Conservation (phyloP, 2,329 filamentous ascomycete genomes). For the Fusarium euwallaceae region DNA sequence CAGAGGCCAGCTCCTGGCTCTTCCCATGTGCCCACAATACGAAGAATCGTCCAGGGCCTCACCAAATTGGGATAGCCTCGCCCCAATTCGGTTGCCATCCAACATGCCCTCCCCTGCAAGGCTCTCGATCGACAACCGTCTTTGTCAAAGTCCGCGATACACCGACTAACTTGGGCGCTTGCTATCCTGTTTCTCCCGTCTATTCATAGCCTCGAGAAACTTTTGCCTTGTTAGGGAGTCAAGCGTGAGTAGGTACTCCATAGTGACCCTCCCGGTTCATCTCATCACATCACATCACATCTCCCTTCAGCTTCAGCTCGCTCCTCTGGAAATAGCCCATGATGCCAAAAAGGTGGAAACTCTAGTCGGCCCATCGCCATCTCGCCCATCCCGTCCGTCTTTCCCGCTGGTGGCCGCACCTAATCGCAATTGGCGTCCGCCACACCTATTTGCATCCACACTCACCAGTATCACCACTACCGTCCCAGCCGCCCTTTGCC, state of each 20-base stretch:
- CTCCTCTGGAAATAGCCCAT: slow-evolving; percentile 16
- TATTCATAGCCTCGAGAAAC: slow-evolving; percentile 25
- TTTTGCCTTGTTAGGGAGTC: slow-evolving; percentile 3
- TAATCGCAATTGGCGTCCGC: slow-evolving; percentile 19
- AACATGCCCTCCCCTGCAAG: slow-evolving; percentile 36
- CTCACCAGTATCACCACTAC: slow-evolving; percentile 27
- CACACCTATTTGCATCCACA: slow-evolving; percentile 26
- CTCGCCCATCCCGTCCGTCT: slow-evolving; percentile 15
- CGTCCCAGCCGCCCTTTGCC: slow-evolving; percentile 19
- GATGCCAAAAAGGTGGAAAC: slow-evolving; percentile 20
- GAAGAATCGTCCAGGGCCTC: slow-evolving; percentile 26
- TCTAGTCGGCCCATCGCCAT: slow-evolving; percentile 9
- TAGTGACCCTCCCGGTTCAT: slow-evolving; percentile 9
- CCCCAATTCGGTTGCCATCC: slow-evolving; percentile 36
- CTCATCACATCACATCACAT: slow-evolving; percentile 20
- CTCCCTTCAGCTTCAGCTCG: slow-evolving; percentile 4
- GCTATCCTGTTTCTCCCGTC: slow-evolving; percentile 33
- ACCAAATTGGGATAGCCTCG: slow-evolving; percentile 38
- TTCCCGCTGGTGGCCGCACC: slow-evolving; percentile 10
- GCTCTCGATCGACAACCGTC: slow-evolving; percentile 19
- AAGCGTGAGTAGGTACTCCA: slow-evolving; percentile 14
- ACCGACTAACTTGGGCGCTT: slow-evolving; percentile 6
- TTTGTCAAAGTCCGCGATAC: slow-evolving; percentile 21
- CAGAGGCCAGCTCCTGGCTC: slow-evolving; percentile 23
- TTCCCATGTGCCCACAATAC: slow-evolving; percentile 28